Conservation (phyloP, 177 flowering plant genomes). For the Vitis hybrid region DNA sequence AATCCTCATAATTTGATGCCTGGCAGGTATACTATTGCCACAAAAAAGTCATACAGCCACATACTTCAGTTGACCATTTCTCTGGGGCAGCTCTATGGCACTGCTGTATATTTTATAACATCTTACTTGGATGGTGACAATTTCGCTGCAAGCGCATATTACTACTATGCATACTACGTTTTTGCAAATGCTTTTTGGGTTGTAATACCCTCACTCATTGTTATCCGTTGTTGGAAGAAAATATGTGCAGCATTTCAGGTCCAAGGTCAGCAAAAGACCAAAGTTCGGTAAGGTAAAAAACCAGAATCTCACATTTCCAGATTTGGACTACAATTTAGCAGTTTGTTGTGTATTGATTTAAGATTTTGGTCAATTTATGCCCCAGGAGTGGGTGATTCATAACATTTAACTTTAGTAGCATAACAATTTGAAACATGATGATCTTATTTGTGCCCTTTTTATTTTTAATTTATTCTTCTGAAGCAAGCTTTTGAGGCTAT, state of each 20-base stretch:
- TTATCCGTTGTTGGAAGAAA: slow-evolving; percentile 70
- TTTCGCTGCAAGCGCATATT: slow-evolving; percentile 54
- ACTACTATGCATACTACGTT: slow-evolving; percentile 74
- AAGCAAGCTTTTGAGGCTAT: no score
- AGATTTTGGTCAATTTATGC: no score
- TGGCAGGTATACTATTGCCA: slow-evolving; percentile 81
- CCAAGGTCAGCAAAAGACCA: slow-evolving; percentile 55
- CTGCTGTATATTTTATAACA: slow-evolving; percentile 62
- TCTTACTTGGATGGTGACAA: slow-evolving; percentile 78
- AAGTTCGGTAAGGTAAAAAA: slow-evolving; percentile 33
- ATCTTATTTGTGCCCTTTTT: no score
- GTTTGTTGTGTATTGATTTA: no score
- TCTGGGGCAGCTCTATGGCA: slow-evolving; percentile 84
- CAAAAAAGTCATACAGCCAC: slow-evolving; percentile 63
- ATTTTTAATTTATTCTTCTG: no score
- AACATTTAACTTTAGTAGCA: no score
- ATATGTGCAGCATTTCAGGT: slow-evolving; percentile 47
- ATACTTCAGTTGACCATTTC: slow-evolving; percentile 73
- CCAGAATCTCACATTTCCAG: no score
- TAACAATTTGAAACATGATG: no score
- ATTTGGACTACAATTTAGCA: no score
- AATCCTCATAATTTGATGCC: slow-evolving; percentile 1
- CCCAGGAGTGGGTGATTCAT: no score
- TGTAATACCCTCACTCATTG: slow-evolving; percentile 64
- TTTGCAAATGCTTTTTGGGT: slow-evolving; percentile 68